A percentile compares a stretch with the other conserved stretches of the same genome.
phyloP scores from a whole-genome alignment of 495 filamentous ascomycete genomes.

The Penicillium waksmanii region DNA sequence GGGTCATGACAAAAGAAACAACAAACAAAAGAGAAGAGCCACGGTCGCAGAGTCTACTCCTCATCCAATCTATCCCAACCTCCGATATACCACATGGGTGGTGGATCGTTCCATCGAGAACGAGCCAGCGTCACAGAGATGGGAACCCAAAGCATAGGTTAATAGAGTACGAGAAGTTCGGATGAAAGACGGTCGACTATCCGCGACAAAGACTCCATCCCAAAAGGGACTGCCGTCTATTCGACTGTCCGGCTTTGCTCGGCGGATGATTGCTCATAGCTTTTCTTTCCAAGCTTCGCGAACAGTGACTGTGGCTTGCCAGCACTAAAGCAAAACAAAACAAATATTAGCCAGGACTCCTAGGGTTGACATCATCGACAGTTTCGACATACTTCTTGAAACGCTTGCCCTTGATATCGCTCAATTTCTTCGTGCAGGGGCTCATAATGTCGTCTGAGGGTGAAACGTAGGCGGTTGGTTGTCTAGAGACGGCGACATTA shows the following conservation, averaged over 20 bases:
- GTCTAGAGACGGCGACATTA: conserved; percentile 21
- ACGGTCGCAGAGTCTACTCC: not conserved
- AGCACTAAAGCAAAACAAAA: conserved; percentile 31
- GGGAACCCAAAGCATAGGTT: not conserved
- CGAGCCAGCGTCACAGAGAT: not conserved
- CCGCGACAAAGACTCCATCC: not conserved
- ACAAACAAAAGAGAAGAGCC: conserved; percentile 9
- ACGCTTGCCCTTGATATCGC: conserved; percentile 79
- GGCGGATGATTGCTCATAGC: conserved; percentile 46
- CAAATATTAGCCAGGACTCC: conserved; percentile 5
- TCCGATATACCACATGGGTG: not conserved
- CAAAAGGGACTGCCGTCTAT: conserved; percentile 12
- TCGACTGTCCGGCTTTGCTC: conserved; percentile 23
- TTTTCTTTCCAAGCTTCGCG: conserved; percentile 56
- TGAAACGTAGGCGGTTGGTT: conserved; percentile 75
- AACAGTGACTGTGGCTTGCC: conserved; percentile 55
- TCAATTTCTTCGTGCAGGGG: conserved; percentile 89
- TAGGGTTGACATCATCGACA: not conserved
- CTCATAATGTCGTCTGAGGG: conserved; percentile 92
- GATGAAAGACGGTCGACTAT: not conserved
- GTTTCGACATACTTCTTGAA: conserved; percentile 55
- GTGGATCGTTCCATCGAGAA: not conserved
- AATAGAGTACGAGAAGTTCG: conserved; percentile 2
- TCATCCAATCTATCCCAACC: conserved; percentile 4
- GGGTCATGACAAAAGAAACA: conserved; percentile 30